Base-by-base conservation (phyloP, 2,329 filamentous ascomycete genomes). In the Exserohilum turcica region DNA sequence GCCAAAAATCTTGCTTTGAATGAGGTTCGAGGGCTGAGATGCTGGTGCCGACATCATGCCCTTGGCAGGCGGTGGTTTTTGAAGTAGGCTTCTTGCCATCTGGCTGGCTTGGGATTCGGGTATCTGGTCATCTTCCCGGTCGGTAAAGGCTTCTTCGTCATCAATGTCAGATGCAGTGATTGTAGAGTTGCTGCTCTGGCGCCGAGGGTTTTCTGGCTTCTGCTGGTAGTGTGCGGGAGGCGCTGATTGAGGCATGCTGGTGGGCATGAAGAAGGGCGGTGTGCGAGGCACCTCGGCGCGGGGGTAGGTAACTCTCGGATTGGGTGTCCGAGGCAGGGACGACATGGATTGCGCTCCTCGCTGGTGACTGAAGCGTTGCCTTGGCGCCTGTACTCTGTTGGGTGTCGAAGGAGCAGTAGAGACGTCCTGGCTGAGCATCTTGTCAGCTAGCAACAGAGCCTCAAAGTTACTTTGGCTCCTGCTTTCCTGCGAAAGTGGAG, bases 301-400 rank as follows among this genome's bases (percentile, higher is more conserved):
- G 78, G 62, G 82, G 85, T 43, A 87, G 85, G 43, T 86, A 78
- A 62, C 57, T 35, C 63, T 75, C 12, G 84, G 81, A 37, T 79
- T 78, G 8, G 91, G 91, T 2, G 91, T 96, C 5, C 86, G 86
- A 6, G 91, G 91, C 5, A 96, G 79, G 1, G 92, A 94, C 0
- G 92, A 95, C 72, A 96, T 80, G 38, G 91, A 94, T 71, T 95
- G 91, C 27, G 87, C 85, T 53, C 88, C 90, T 61, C 91, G 86
- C 15, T 82, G 84, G 71, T 96, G 91, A 50, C 84, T 85, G 48
- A 82, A 78, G 45, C 77, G 53, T 72, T 81, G 67, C 78, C 82
- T 72, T 75, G 81, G 55, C 73, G 78, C 21, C 71, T 77, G 59
- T 16, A 59, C 48, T 77, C 82, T 72, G 19, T 80, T 77, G 0